Evolutionary conservation across 805 yeast genomes (phyloP), one percentile per base, ranked within the genome.

Genomic region (Cyberlindnera misumaiensis): DNA sequence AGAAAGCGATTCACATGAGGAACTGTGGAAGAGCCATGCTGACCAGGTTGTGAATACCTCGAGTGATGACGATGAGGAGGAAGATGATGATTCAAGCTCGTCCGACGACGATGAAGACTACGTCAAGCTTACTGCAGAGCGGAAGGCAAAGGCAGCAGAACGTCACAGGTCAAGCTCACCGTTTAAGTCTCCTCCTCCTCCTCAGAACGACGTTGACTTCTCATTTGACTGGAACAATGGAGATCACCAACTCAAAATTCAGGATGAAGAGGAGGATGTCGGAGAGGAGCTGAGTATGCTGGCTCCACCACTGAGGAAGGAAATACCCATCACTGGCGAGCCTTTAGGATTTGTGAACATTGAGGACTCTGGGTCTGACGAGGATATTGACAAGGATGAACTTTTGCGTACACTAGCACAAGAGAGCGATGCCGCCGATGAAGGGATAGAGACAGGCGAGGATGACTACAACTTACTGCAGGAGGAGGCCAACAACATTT

Each of bases 41-140:
- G 50, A 47, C 14, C 46, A 48, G 24, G 60, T 53, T 24, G 62
- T 56, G 15, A 46, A 59, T 30, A 57, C 60, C 20, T 52, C 59
- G 5, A 64, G 62, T 31, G 64, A 60, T 22, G 64, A 60, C 35
- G 60, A 51, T 9, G 60, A 55, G 12, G 60, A 53, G 8, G 65
- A 59, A 10, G 67, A 59, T 14, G 68, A 59, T 13, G 66, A 59
- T 27, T 68, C 67, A 15, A 65, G 67, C 28, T 72, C 79, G 10
- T 75, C 81, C 0, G 81, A 75, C 48, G 86, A 78, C 28, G 78
- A 76, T 47, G 77, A 82, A 3, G 90, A 83, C 59, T 81, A 80
- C 55, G 84, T 83, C 12, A 75, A 73, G 55, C 60, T 83, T 43
- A 83, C 84, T 27, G 83, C 81, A 9, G 82, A 80, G 55, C 67